phyloP scores from a whole-genome alignment of 2,329 filamentous ascomycete genomes.

The Botryosphaeria dothidea region DNA sequence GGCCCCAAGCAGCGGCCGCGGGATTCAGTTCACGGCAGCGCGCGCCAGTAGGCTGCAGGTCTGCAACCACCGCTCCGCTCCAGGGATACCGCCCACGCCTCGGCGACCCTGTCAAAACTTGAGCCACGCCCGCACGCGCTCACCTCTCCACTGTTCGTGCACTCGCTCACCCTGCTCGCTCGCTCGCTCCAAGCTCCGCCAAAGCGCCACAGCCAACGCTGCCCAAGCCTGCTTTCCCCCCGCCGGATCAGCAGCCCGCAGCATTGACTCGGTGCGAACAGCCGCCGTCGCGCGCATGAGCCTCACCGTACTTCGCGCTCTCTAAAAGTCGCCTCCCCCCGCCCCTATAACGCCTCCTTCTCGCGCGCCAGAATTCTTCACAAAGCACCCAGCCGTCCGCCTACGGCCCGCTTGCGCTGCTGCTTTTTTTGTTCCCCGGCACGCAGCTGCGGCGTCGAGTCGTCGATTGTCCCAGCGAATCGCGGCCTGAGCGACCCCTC shows the following conservation, averaged over 20 bases:
- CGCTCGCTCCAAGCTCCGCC: conserved; percentile 9
- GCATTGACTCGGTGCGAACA: conserved; percentile 18
- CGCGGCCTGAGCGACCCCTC: conserved; percentile 17
- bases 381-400: background rate
- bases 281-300: conserved; percentile 19
- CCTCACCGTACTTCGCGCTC: conserved; percentile 19
- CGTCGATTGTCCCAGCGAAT: conserved; percentile 9
- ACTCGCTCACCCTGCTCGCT: conserved; percentile 7
- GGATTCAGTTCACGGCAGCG: conserved; percentile 6
- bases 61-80: conserved; percentile 15
- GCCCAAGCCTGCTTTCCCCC: conserved; percentile 11
- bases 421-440: background rate
- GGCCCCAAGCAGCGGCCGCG: conserved; percentile 5
- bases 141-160: conserved; percentile 15
- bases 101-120: conserved; percentile 15
- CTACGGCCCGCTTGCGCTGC: conserved; percentile 6
- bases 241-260: conserved; percentile 17
- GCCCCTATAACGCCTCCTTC: conserved; percentile 17
- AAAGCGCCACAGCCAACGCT: conserved; percentile 13
- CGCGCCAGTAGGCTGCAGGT: background rate
- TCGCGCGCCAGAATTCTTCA: background rate
- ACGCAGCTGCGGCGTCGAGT: conserved; percentile 14
- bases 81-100: conserved; percentile 14
- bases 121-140: conserved; percentile 10
- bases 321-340: conserved; percentile 18